Evolutionary conservation across 495 filamentous ascomycete species (phyloP).

Genomic region (Umbilicaria muhlenbergii): DNA sequence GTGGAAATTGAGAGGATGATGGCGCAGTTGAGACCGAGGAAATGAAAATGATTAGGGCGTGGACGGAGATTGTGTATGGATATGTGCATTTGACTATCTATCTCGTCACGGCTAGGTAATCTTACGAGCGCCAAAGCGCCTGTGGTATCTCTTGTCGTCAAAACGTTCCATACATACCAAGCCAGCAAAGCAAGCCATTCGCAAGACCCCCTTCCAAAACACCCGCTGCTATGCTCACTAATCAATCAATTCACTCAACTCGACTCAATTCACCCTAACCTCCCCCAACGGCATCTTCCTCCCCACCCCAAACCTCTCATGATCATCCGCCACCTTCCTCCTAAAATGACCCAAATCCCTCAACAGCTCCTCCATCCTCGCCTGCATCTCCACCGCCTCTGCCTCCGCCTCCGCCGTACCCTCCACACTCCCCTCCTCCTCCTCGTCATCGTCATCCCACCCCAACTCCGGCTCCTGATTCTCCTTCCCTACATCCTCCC

Average conservation of each 20-base stretch:
- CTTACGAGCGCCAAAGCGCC: no score
- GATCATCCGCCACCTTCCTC: constrained; percentile 68
- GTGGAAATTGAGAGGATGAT: constrained; percentile 49
- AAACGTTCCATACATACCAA: no score
- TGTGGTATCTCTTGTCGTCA: no score
- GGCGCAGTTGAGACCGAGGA: constrained; percentile 33
- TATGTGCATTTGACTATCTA: no score
- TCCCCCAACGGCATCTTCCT: constrained; percentile 12
- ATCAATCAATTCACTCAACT: not conserved
- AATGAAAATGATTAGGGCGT: constrained; percentile 16
- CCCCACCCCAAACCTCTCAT: constrained; percentile 33
- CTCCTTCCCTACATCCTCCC: constrained; percentile 15
- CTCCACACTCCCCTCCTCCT: constrained; percentile 21
- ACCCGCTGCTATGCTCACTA: no score
- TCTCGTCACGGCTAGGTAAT: no score
- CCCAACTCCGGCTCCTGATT: constrained; percentile 17
- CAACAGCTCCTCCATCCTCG: constrained; percentile 27
- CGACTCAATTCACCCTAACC: constrained; percentile 8
- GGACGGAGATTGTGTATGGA: not conserved
- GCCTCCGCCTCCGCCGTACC: constrained; percentile 25
- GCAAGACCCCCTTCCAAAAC: not conserved
- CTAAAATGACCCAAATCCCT: constrained; percentile 57
- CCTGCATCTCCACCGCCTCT: constrained; percentile 25
- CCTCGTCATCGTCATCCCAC: constrained; percentile 25
- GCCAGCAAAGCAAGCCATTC: not conserved